Evolutionary conservation across 2,329 filamentous ascomycete genomes (phyloP).

Genomic region (Apiospora marii): DNA sequence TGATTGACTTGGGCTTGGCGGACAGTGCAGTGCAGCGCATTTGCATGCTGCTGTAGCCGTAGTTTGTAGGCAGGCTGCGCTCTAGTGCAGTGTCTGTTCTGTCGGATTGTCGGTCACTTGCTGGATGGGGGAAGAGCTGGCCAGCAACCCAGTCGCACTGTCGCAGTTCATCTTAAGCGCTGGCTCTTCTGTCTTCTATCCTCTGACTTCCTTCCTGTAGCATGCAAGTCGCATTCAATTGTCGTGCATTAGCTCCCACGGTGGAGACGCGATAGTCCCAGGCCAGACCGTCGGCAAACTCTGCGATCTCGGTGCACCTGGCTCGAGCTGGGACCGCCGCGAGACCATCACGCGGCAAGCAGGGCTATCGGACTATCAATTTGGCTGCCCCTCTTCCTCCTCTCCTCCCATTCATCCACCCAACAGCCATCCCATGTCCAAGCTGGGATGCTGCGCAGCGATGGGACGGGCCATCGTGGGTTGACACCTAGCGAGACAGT

Average conservation of each 20-base stretch:
- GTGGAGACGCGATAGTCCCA: constrained; percentile 6
- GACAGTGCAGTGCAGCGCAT: not conserved
- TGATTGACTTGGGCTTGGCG: constrained; percentile 9
- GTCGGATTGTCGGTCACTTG: not conserved
- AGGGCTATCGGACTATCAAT: not conserved
- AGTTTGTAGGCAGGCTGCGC: not conserved
- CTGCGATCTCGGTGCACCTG: constrained; percentile 20
- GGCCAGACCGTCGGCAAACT: constrained; percentile 19
- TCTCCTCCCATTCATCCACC: not conserved
- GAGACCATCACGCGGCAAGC: constrained; percentile 17
- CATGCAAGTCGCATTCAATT: not conserved
- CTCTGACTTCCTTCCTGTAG: not conserved
- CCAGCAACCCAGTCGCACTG: not conserved
- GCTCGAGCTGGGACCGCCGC: not conserved
- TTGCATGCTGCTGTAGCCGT: not conserved
- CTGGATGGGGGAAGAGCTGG: constrained; percentile 1
- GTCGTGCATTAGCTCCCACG: constrained; percentile 20
- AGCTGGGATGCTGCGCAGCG: not conserved
- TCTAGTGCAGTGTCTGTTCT: not conserved
- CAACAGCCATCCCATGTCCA: not conserved
- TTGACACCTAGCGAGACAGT: constrained; percentile 8
- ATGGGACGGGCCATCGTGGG: constrained; percentile 10
- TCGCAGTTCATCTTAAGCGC: not conserved
- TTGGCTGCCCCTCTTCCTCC: no score
- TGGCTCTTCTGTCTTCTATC: not conserved